Evolutionary conservation across 495 filamentous ascomycete species (phyloP), one percentile per base, ranked within the genome.

Genomic region (Daldinia bambusicola): DNA sequence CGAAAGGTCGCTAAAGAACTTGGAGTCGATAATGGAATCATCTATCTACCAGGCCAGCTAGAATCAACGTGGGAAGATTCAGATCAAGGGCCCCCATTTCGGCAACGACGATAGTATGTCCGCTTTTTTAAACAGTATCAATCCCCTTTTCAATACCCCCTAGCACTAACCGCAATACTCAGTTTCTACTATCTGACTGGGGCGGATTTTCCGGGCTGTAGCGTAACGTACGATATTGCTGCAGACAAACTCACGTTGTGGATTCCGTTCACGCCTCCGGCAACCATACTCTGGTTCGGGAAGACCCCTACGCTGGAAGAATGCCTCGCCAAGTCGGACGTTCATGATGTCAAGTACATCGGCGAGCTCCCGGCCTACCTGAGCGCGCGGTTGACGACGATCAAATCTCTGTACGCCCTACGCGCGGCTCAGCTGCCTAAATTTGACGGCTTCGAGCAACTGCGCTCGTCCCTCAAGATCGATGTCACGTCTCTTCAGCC

Each of bases 121-220:
- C 14, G 45, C 45, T 37, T 16, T 16, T 16, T 37, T n/a, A 22
- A 50, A 32, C 13, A 1, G 4, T 6, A 40, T 38, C 26, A 14
- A 32, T n/a, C n/a, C n/a, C 26, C 55, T 36, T 48, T 20, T 53
- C 4, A n/a, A 50, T 30, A 40, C 26, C 3, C 14, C 10, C 6
- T 13, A 32, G 13, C 7, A 59, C 74, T 78, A 37, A 78, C 64
- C 26, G 57, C 7, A 50, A 13, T 22, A 13, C 34, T 1, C 55
- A 84, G 81, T 80, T 93, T 93, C 77, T 91, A 88, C 78, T 93
- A 92, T 77, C 73, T 92, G 18, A 84, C 81, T 34, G 90, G 90
- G 26, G 78, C 82, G 55, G 81, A 90, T 67, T 87, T 90, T 60
- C 80, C 88, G 6, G 86, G 87, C 50, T 91, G 87, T 75, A 79